Conservation (phyloP, 352 stramenopile genomes). For the Phytophthora idaei region DNA sequence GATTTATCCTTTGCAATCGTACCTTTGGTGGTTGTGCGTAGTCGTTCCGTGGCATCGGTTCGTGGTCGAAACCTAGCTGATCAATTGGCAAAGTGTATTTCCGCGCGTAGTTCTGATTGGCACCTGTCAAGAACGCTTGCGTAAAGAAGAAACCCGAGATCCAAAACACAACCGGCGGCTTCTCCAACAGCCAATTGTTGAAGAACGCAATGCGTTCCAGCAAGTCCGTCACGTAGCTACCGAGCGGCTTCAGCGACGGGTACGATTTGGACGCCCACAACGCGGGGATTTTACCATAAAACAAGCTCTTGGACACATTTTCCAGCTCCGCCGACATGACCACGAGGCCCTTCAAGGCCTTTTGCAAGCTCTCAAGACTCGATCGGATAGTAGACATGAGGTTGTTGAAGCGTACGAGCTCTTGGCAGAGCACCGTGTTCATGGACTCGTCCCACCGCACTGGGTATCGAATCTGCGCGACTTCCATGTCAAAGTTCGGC, state of each 20-base stretch:
- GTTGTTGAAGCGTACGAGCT: constrained; percentile 95
- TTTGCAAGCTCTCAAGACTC: constrained; percentile 86
- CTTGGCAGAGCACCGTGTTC: constrained; percentile 94
- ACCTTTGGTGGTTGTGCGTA: constrained; percentile 78
- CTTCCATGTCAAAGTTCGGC: constrained; percentile 93
- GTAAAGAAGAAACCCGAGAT: constrained; percentile 97
- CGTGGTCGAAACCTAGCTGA: constrained; percentile 80
- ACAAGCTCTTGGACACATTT: constrained; percentile 91
- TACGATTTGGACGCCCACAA: constrained; percentile 93
- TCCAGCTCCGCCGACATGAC: constrained; percentile 95
- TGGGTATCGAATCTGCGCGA: constrained; percentile 91
- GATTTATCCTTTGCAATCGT: background rate
- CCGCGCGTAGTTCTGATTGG: constrained; percentile 94
- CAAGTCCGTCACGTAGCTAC: constrained; percentile 91
- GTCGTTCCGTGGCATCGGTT: constrained; percentile 79
- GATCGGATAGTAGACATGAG: constrained; percentile 88
- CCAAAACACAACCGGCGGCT: constrained; percentile 92
- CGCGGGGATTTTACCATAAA: constrained; percentile 92
- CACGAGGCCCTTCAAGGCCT: constrained; percentile 92
- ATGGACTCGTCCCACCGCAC: constrained; percentile 93
- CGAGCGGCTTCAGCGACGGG: constrained; percentile 93
- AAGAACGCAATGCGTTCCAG: constrained; percentile 93
- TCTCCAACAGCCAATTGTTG: constrained; percentile 89
- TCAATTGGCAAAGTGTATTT: constrained; percentile 94
- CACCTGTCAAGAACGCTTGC: constrained; percentile 95